Base-by-base conservation (phyloP, 805 yeast species). In the Kluyveromyces starmeri region DNA sequence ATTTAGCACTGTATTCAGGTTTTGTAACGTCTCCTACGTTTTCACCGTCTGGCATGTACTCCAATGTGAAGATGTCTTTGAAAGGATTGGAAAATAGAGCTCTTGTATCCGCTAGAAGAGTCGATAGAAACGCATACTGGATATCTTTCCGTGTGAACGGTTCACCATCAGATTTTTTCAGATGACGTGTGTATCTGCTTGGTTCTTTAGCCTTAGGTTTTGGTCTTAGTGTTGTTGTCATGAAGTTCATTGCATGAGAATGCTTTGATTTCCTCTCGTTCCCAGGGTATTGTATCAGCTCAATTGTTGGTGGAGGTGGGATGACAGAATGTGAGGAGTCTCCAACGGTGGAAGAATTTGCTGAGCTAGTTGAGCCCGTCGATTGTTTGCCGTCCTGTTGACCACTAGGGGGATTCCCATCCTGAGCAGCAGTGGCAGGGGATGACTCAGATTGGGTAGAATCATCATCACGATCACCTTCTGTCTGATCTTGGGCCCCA, bases 151-250 rank as follows among this genome's bases (percentile, higher is more conserved):
- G 68, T 81, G 92, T 83, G 39, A 88, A 75, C 14, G 95, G 94
- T 48, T 83, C 94, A 5, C 97, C 96, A 51, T 89, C 97, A 13
- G 75, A 68, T 52, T 88, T 89, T 58, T 89, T 89, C 46, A 89
- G 57, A 55, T 79, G 86, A 28, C 83, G 45, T 25, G 42, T 39
- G 28, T 48, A 48, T 34, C 46, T 44, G 31, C 51, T 48, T 8
- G 50, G 48, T 27, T 48, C 53, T 30, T 46, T 42, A 36, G 39
- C 33, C 31, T 39, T 48, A 36, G 43, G 39, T 29, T 34, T 47
- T 23, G 25, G 23, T 30, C 19, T 30, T 33, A 11, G 40, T 38
- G 5, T 24, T 28, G 19, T 24, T 22, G 19, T 27, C 20, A 13
- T 24, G 10, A 13, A 37, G 34, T 6, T 29, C 19, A 16, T 20